Conservation (phyloP, 2,329 filamentous ascomycete genomes). For the Lachnellula arida region DNA sequence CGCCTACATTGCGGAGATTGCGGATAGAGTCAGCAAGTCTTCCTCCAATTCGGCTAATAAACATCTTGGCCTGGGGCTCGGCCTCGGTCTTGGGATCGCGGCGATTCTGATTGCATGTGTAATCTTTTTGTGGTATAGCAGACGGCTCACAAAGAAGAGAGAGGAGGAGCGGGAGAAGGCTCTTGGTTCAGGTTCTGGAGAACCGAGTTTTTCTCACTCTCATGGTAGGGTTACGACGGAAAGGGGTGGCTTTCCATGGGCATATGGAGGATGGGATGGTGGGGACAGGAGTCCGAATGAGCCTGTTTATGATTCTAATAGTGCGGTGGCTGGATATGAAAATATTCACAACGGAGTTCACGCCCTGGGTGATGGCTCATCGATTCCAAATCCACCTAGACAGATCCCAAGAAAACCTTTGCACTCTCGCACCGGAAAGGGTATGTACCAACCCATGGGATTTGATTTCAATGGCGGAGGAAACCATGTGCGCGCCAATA, state of each 20-base stretch:
- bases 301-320: constrained; percentile 26
- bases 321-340: constrained; percentile 22
- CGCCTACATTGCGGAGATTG: constrained; percentile 19
- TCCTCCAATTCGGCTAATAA: constrained; percentile 32
- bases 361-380: constrained; percentile 12
- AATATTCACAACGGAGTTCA: constrained; percentile 22
- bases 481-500: constrained; percentile 39
- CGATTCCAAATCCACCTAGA: constrained; percentile 12
- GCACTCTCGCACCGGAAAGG: constrained; percentile 32
- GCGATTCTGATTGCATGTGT: constrained; percentile 44
- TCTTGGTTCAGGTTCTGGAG: constrained; percentile 43
- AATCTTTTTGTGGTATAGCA: constrained; percentile 45
- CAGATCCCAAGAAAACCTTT: constrained; percentile 35
- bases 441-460: constrained; percentile 36
- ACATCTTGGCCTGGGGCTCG: constrained; percentile 58
- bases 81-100: constrained; percentile 59
- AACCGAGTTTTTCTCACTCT: constrained; percentile 16
- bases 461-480: constrained; percentile 35
- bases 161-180: constrained; percentile 47
- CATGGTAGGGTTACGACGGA: constrained; percentile 18
- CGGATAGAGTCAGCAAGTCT: constrained; percentile 19
- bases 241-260: constrained; percentile 22
- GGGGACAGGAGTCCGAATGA: constrained; percentile 10
- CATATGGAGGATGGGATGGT: constrained; percentile 23
- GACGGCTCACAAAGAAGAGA: constrained; percentile 38